Percentiles rank a stretch among this genome's conserved stretches.
These are phyloP conservation scores for Populus nigra DNA, from an alignment of 345 rosid species.

Conservation along the genomic window DNA sequence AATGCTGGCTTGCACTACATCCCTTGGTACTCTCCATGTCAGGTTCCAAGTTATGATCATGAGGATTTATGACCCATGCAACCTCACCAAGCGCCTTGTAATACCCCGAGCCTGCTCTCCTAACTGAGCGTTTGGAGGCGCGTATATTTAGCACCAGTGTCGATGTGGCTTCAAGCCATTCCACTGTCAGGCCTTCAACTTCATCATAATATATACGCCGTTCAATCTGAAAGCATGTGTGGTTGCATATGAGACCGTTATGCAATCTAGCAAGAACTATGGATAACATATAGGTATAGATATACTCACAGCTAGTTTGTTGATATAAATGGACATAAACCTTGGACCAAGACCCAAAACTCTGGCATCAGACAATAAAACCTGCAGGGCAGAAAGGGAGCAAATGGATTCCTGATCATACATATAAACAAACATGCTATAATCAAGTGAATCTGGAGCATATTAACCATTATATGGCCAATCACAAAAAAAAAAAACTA, in stretches of 20 bases:
- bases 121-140: conserved; percentile 37
- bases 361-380: conserved; percentile 69
- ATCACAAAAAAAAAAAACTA: neutral
- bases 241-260: neutral
- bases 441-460: neutral
- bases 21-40: conserved; percentile 7
- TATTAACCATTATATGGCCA: neutral
- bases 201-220: conserved; percentile 75
- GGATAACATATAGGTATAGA: neutral
- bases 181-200: conserved; percentile 65
- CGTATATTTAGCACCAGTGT: conserved; percentile 57
- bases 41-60: conserved; percentile 34
- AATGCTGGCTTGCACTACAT: neutral
- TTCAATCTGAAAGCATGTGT: conserved; percentile 51
- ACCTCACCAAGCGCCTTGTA: conserved; percentile 51
- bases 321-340: conserved; percentile 81
- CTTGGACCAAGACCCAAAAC: conserved; percentile 80
- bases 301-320: conserved; percentile 66
- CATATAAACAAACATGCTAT: neutral
- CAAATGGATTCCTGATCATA: neutral
- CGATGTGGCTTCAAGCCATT: conserved; percentile 83
- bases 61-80: conserved; percentile 55
- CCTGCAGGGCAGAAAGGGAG: conserved; percentile 36
- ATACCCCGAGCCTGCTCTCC: conserved; percentile 41
- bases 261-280: neutral